A percentile compares a stretch with the other conserved stretches of the same genome.
These are phyloP conservation scores for Didymella keratinophila DNA, from an alignment of 2,329 filamentous ascomycete genomes.

Conservation along the genomic window DNA sequence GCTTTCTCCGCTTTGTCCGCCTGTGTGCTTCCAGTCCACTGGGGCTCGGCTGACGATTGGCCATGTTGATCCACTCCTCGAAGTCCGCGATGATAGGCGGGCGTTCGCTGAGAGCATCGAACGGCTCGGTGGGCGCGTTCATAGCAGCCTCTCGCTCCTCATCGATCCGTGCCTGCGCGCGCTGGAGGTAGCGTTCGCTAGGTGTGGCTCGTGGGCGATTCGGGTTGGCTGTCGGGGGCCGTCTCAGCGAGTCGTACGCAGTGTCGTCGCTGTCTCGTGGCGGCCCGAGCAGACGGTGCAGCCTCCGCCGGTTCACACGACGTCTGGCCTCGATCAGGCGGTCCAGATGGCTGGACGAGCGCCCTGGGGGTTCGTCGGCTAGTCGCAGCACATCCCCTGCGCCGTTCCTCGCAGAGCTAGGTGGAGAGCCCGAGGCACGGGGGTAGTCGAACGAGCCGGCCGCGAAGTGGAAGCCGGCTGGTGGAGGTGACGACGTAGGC, in stretches of 20 bases:
- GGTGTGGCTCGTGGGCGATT: constrained; percentile 45
- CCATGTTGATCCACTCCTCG: constrained; percentile 10
- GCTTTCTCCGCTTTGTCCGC: constrained; percentile 49
- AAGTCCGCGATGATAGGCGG: constrained; percentile 3
- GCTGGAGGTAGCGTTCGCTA: constrained; percentile 48
- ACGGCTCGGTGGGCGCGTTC: constrained; percentile 31
- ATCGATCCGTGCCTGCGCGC: constrained; percentile 42
- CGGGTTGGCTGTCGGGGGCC: constrained; percentile 33
- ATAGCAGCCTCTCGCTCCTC: constrained; percentile 36
- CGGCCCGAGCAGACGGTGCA: constrained; percentile 32
- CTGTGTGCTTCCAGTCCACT: constrained; percentile 29
- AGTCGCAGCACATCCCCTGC: constrained; percentile 21
- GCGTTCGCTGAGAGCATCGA: constrained; percentile 38
- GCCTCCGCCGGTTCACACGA: constrained; percentile 24
- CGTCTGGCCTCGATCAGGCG: constrained; percentile 19
- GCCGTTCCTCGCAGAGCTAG: constrained; percentile 14
- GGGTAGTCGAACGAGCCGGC: constrained; percentile 57
- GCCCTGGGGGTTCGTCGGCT: constrained; percentile 21
- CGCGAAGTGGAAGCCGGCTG: constrained; percentile 43
- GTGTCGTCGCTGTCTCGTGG: constrained; percentile 32
- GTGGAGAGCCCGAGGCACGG: constrained; percentile 49
- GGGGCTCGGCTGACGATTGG: constrained; percentile 8
- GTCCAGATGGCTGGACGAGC: constrained; percentile 20
- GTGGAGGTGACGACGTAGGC: constrained; percentile 39
- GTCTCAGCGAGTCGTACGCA: constrained; percentile 19